Evolutionary conservation across 257 asterid species (phyloP).

Genomic region (Thymus quinquecostatus): DNA sequence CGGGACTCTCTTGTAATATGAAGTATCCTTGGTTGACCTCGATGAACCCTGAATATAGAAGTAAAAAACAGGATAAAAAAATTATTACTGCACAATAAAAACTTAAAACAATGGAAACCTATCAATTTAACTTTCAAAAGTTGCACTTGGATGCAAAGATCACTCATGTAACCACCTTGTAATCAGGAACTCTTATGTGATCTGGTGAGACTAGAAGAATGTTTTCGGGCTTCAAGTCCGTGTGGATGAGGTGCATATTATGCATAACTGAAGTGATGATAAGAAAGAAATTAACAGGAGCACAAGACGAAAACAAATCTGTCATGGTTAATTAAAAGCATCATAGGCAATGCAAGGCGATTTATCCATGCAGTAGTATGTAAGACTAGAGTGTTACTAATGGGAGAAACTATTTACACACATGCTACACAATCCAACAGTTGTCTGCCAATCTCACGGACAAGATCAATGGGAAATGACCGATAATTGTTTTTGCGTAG

Average conservation of each 20-base stretch:
- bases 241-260: conserved; percentile 84
- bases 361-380: neutral
- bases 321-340: neutral
- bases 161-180: conserved; percentile 60
- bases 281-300: conserved; percentile 33
- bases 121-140: neutral
- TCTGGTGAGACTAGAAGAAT: conserved; percentile 87
- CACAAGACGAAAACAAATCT: conserved; percentile 1
- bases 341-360: conserved; percentile 2
- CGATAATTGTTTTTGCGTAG: conserved; percentile 99
- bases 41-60: conserved; percentile 52
- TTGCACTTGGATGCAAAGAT: neutral
- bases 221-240: conserved; percentile 96
- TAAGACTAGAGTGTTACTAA: conserved; percentile 4
- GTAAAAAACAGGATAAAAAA: neutral
- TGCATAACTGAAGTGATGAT: conserved; percentile 75
- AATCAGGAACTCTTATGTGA: conserved; percentile 73
- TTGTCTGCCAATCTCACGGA: conserved; percentile 99
- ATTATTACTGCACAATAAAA: neutral
- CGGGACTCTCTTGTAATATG: conserved; percentile 73
- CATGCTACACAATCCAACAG: conserved; percentile 99
- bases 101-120: neutral
- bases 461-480: conserved; percentile 97
- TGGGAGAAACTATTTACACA: conserved; percentile 80
- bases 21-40: conserved; percentile 64